Conservation (phyloP, 2,329 filamentous ascomycete species). For the Didymella segeticola region DNA sequence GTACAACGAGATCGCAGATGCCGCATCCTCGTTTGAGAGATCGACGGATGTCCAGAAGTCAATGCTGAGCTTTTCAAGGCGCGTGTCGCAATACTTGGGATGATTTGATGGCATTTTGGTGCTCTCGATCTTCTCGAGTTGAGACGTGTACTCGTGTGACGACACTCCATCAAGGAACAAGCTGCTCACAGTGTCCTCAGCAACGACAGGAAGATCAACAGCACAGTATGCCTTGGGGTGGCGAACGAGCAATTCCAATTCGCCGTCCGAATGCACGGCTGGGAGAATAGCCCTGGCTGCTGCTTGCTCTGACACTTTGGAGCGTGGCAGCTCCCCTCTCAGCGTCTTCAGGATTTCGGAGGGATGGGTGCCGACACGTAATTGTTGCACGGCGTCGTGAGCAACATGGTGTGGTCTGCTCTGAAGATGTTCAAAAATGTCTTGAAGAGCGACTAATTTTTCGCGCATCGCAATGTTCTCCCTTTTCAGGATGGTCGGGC, state of each 20-base stretch:
- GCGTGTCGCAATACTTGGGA: constrained; percentile 14
- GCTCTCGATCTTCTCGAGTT: constrained; percentile 2
- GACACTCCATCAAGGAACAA: constrained; percentile 5
- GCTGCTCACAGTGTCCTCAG: constrained; percentile 6
- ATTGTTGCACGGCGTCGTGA: constrained; percentile 16
- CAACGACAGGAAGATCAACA: constrained; percentile 12
- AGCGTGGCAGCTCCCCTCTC: constrained; percentile 6
- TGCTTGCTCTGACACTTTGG: constrained; percentile 11
- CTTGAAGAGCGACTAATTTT: constrained; percentile 12
- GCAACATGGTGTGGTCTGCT: constrained; percentile 10
- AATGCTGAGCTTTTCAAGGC: constrained; percentile 17
- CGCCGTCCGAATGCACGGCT: constrained; percentile 17
- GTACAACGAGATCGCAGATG: constrained; percentile 18
- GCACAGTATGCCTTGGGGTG: constrained; percentile 17
- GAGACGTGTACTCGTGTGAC: neutral
- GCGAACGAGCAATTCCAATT: constrained; percentile 19
- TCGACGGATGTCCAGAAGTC: constrained; percentile 19
- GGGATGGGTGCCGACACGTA: constrained; percentile 13
- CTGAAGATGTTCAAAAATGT: constrained; percentile 16
- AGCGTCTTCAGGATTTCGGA: constrained; percentile 14
- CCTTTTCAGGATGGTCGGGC: constrained; percentile 18
- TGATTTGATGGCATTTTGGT: neutral
- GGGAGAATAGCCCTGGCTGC: constrained; percentile 18
- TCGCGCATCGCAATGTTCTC: constrained; percentile 18
- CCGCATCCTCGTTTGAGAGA: constrained; percentile 12